These are phyloP conservation scores for Podospora appendiculata DNA, from an alignment of 495 filamentous ascomycete species.

Conservation along the genomic window DNA sequence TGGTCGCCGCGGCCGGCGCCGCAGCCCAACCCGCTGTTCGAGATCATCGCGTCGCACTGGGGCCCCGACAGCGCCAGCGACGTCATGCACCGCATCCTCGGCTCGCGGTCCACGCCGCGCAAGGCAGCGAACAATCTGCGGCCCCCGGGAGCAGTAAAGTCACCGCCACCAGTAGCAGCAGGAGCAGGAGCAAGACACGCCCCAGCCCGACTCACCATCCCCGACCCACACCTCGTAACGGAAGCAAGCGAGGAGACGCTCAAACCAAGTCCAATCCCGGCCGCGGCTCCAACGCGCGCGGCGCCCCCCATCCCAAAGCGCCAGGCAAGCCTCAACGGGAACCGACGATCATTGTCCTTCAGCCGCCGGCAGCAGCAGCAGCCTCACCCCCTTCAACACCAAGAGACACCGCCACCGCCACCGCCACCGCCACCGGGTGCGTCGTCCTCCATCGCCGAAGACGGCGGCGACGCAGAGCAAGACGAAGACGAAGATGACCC, in stretches of 20 bases:
- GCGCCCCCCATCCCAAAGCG: slow-evolving; percentile 24
- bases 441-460: neutral
- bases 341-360: neutral
- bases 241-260: slow-evolving; percentile 7
- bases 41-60: slow-evolving; percentile 38
- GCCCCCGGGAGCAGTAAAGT: no score
- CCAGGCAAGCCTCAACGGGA: slow-evolving; percentile 18
- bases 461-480: neutral
- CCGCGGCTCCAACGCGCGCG: slow-evolving; percentile 3
- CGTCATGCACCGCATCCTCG: slow-evolving; percentile 27
- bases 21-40: slow-evolving; percentile 28
- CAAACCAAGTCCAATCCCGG: neutral
- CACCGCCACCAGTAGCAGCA: neutral
- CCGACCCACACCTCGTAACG: neutral
- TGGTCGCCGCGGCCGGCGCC: slow-evolving; percentile 29
- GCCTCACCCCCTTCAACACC: neutral
- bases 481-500: slow-evolving; percentile 24
- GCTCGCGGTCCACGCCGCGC: slow-evolving; percentile 5
- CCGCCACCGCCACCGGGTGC: neutral
- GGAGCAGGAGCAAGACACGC: neutral
- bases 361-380: neutral
- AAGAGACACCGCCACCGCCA: neutral
- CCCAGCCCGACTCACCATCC: neutral
- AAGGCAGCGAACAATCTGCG: neutral
- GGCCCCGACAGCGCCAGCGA: slow-evolving; percentile 27